Base-by-base conservation (phyloP, 1,139 yeast genomes). In the Taphrina pruni region DNA sequence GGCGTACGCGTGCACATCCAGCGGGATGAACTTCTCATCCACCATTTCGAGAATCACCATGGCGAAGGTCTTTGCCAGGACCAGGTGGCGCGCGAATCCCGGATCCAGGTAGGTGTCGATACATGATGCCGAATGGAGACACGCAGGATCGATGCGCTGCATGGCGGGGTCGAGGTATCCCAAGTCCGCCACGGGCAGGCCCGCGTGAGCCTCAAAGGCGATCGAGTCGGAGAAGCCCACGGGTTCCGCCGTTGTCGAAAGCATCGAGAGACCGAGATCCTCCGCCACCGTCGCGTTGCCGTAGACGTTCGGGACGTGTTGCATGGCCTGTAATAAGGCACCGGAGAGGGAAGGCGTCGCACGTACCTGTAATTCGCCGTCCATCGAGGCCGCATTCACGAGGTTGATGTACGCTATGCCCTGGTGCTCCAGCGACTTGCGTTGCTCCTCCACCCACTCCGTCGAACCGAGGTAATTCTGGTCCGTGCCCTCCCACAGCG, bases 401-500 rank as follows among this genome's bases (percentile, higher is more conserved):
- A 94, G 81, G 75, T 94, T 97, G 71, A 94, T 83, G 74, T 90
- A 90, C 0, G 90, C 83, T 74, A 85, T 87, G 0, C 90, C 90
- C 72, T 88, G 88, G 61, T 85, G 82, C 70, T 82, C 79, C 48
- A 91, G 79, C 55, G 81, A 82, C 32, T 84, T 84, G 35, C 81
- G 78, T 71, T 85, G 84, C 52, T 82, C 81, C 74, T 89, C 91
- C 6, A 88, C 84, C 86, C 94, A 87, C 75, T 89, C 95, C 0
- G 95, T 84, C 52, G 92, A 83, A 0, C 99, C 99, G 0, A 95
- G 96, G 74, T 85, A 80, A 75, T 92, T 93, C 75, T 89, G 92
- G 72, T 88, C 87, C 0, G 89, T 82, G 0, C 90, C 97, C 75
- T 93, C 97, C 82, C 91, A 92, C 1, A 97, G 90, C 0, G 87